These are phyloP conservation scores for Leishmania lainsoni DNA, from an alignment of 208 protist species.

Conservation along the genomic window DNA sequence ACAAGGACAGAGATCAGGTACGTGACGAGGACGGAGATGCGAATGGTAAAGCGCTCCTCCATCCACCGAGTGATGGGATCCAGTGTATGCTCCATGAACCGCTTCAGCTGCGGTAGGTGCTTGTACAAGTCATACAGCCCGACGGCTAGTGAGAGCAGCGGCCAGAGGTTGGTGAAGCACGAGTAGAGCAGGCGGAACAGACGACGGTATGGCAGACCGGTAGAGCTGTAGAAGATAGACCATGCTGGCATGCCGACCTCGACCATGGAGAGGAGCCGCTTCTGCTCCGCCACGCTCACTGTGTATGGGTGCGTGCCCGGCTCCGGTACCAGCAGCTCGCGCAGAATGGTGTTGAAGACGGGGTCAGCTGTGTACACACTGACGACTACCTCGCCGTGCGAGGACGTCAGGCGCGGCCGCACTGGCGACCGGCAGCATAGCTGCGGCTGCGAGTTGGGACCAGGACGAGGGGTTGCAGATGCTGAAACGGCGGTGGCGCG, in stretches of 20 bases:
- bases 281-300: slow-evolving; percentile 47
- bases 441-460: background rate
- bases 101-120: slow-evolving; percentile 76
- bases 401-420: slow-evolving; percentile 36
- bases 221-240: slow-evolving; percentile 64
- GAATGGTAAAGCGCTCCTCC: slow-evolving; percentile 67
- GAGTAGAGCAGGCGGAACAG: slow-evolving; percentile 64
- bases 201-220: slow-evolving; percentile 66
- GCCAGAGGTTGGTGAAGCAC: slow-evolving; percentile 66
- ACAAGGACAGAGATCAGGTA: slow-evolving; percentile 73
- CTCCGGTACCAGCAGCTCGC: slow-evolving; percentile 75
- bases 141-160: slow-evolving; percentile 70
- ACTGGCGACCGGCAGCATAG: background rate
- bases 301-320: slow-evolving; percentile 71
- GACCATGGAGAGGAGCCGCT: slow-evolving; percentile 69
- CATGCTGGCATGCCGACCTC: slow-evolving; percentile 84
- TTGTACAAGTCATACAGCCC: slow-evolving; percentile 87
- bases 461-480: background rate
- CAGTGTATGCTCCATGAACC: slow-evolving; percentile 58
- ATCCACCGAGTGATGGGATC: slow-evolving; percentile 64
- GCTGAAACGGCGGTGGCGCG: background rate
- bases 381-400: slow-evolving; percentile 67
- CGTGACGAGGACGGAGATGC: slow-evolving; percentile 72
- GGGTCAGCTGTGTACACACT: slow-evolving; percentile 77
- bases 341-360: slow-evolving; percentile 68